A percentile compares a stretch with the other conserved stretches of the same genome.
These are phyloP conservation scores for Sugiyamaella paludigena DNA, from an alignment of 1,139 yeast genomes.

Conservation along the genomic window DNA sequence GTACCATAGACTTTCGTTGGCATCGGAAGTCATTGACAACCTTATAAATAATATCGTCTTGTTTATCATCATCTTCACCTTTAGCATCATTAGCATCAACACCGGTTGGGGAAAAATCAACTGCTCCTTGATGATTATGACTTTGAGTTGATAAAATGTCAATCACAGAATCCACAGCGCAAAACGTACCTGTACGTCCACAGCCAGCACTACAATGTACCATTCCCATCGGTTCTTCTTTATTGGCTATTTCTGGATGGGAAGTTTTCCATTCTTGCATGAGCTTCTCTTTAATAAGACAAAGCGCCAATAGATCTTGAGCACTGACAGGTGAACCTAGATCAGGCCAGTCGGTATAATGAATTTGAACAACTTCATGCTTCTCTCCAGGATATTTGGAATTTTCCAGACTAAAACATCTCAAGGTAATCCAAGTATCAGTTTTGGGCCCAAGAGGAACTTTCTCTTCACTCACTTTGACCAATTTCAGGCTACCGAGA, in stretches of 20 bases:
- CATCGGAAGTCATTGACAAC: slow-evolving; percentile 61
- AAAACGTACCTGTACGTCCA: slow-evolving; percentile 87
- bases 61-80: background rate
- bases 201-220: slow-evolving; percentile 93
- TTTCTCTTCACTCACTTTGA: slow-evolving; percentile 18
- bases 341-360: slow-evolving; percentile 79
- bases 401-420: slow-evolving; percentile 23
- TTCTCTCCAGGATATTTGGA: slow-evolving; percentile 3
- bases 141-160: slow-evolving; percentile 41
- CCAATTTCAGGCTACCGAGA: slow-evolving; percentile 25
- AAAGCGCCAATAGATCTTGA: slow-evolving; percentile 51
- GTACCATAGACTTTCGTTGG: slow-evolving; percentile 82
- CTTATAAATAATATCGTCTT: slow-evolving; percentile 52
- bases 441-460: slow-evolving; percentile 17
- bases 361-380: slow-evolving; percentile 58
- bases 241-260: slow-evolving; percentile 2
- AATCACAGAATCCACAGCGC: slow-evolving; percentile 66
- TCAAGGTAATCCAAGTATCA: slow-evolving; percentile 23
- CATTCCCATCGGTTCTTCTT: slow-evolving; percentile 42
- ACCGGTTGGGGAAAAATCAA: background rate
- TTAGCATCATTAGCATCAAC: background rate
- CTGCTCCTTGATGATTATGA: background rate
- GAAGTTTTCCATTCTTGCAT: slow-evolving; percentile 18
- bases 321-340: slow-evolving; percentile 64
- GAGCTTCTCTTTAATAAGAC: slow-evolving; percentile 44